Percentiles rank a stretch among this genome's conserved stretches.
These are phyloP conservation scores for Luvunga scandens DNA, from an alignment of 345 rosid species.

Conservation along the genomic window DNA sequence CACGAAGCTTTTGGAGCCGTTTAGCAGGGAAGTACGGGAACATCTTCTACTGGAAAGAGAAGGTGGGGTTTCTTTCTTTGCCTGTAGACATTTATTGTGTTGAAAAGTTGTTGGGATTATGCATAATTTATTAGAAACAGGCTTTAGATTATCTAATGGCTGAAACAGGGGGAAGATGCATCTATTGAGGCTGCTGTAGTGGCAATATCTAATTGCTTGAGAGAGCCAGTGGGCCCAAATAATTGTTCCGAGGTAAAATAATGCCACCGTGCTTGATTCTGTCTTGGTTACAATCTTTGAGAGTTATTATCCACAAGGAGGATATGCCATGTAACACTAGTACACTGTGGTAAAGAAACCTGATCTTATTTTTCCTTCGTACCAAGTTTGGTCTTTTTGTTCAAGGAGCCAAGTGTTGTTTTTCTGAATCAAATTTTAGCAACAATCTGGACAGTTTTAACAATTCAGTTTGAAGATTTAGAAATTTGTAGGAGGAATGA, in stretches of 20 bases:
- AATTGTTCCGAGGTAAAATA: slow-evolving; percentile 71
- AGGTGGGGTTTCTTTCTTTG: slow-evolving; percentile 32
- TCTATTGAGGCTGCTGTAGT: slow-evolving; percentile 87
- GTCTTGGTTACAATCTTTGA: not conserved
- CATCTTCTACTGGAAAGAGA: slow-evolving; percentile 84
- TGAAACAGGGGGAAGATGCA: slow-evolving; percentile 81
- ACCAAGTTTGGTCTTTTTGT: not conserved
- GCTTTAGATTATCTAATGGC: slow-evolving; percentile 13
- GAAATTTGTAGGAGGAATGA: not conserved
- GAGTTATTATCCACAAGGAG: not conserved
- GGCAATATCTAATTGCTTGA: slow-evolving; percentile 84
- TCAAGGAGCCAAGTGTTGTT: not conserved
- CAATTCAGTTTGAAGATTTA: not conserved
- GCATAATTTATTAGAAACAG: not conserved
- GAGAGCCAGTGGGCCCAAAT: slow-evolving; percentile 75
- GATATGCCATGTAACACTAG: not conserved
- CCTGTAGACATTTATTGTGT: not conserved
- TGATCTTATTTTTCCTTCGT: not conserved
- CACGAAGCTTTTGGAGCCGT: slow-evolving; percentile 87
- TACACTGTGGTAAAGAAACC: not conserved
- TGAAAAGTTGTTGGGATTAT: not conserved
- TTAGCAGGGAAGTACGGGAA: slow-evolving; percentile 66
- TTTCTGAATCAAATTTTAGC: not conserved
- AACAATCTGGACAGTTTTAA: not conserved
- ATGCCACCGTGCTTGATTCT: not conserved